phyloP scores from a whole-genome alignment of 1,284 basidiomycete genomes.

The Boletus putidus region DNA sequence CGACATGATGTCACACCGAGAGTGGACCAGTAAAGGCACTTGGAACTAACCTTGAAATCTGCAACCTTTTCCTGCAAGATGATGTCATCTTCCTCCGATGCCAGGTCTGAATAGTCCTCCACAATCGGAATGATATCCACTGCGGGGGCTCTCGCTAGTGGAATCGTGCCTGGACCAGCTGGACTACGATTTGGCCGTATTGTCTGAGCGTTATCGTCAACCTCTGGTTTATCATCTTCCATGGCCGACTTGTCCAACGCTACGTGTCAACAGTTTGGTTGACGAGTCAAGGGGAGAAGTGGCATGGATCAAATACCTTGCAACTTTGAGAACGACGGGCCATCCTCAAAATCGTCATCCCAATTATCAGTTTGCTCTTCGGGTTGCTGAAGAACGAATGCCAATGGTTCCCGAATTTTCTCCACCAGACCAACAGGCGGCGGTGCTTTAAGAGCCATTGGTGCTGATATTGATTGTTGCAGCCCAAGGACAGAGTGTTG shows the following conservation, averaged over 20 bases:
- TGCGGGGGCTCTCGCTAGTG: slow-evolving; percentile 60
- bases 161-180: slow-evolving; percentile 47
- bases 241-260: slow-evolving; percentile 59
- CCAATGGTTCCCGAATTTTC: slow-evolving; percentile 56
- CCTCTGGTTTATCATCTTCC: slow-evolving; percentile 64
- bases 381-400: slow-evolving; percentile 60
- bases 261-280: slow-evolving; percentile 29
- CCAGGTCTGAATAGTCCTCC: slow-evolving; percentile 90
- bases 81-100: slow-evolving; percentile 70
- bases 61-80: slow-evolving; percentile 74
- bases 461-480: slow-evolving; percentile 36
- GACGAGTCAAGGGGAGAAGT: background rate
- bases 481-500: slow-evolving; percentile 37
- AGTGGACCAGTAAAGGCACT: background rate
- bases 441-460: slow-evolving; percentile 33
- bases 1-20: background rate
- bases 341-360: slow-evolving; percentile 98
- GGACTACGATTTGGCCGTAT: slow-evolving; percentile 74
- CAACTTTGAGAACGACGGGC: slow-evolving; percentile 82
- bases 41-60: slow-evolving; percentile 67
- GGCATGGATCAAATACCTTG: slow-evolving; percentile 52
- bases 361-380: slow-evolving; percentile 92
- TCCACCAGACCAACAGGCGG: slow-evolving; percentile 47
- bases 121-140: slow-evolving; percentile 63
- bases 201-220: slow-evolving; percentile 73